A percentile compares a stretch with the other conserved stretches of the same genome.
These are phyloP conservation scores for Eucalyptus caleyi DNA, from an alignment of 345 rosid genomes.

Conservation along the genomic window DNA sequence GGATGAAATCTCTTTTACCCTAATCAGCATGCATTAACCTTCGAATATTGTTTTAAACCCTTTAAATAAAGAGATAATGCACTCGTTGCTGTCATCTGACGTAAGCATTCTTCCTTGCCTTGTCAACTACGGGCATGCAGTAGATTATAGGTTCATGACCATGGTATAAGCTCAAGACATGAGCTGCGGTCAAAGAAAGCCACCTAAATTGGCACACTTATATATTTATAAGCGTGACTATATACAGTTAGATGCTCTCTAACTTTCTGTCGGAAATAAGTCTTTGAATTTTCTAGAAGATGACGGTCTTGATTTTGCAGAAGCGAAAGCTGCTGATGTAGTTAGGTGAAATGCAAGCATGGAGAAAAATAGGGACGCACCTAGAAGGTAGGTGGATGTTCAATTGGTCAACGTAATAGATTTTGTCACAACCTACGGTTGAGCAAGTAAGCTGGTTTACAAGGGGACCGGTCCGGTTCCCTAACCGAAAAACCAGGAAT, in stretches of 20 bases:
- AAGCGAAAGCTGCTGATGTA: not conserved
- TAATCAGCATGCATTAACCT: not conserved
- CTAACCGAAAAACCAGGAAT: not conserved
- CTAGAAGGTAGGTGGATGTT: not conserved
- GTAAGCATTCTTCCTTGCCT: not conserved
- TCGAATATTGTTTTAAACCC: not conserved
- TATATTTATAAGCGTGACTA: not conserved
- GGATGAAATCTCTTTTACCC: not conserved
- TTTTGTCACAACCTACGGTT: no score
- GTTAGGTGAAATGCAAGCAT: not conserved
- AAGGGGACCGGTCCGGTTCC: rapidly evolving
- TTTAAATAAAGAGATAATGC: not conserved
- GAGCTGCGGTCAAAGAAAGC: not conserved
- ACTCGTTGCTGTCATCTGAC: not conserved
- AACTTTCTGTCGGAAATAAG: not conserved
- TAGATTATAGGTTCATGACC: not conserved
- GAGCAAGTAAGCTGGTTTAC: not conserved
- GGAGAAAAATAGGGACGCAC: not conserved
- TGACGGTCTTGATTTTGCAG: not conserved
- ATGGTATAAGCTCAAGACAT: not conserved
- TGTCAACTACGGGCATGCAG: not conserved
- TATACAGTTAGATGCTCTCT: not conserved
- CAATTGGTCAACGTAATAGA: not conserved
- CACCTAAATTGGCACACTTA: not conserved
- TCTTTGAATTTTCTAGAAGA: not conserved